Base-by-base conservation (phyloP, 352 stramenopile genomes). In the Pythium rhizo-oryzae region DNA sequence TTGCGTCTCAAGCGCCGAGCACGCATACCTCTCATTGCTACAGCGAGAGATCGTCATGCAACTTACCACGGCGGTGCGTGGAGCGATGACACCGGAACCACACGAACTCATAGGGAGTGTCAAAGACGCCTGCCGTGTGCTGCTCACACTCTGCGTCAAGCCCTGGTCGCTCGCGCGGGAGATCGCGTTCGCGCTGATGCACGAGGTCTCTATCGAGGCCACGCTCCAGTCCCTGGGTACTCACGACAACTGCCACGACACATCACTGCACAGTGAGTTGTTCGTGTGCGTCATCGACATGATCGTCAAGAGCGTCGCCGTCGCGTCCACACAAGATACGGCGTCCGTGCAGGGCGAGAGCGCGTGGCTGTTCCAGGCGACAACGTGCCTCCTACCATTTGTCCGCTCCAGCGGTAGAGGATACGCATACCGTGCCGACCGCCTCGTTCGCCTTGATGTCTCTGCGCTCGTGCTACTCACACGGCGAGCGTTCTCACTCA, bases 271-370 rank as follows among this genome's bases (percentile, higher is more conserved):
- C 24, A 50, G 28, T n/a, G 59, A 69, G 39, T 62, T 86, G 33
- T 86, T 89, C 57, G 67, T 68, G 12, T 24, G 84, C 41, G 70
- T 86, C 35, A 50, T 71, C 43, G 78, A 89, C 47, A 89, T 86
- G 78, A 39, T 89, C 19, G 61, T 54, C 33, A 89, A 85, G 28
- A 69, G 74, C 0, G 72, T 82, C 1, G 67, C 81, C 11, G 67
- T 88, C 21, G 77, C 71, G 1, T 39, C 33, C 33, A 39, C 68
- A 67, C 46, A 74, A 70, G 0, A 66, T 70, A 23, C 44, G 65
- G 28, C 43, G 65, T 15, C 15, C 18, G 25, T 1, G 24, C 6
- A 30, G 1, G 6, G 53, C 19, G 47, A 66, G 3, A 28, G 35
- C 23, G 0, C 13, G 1, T 66, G 59, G 59, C 2, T 66, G 28